A percentile compares a stretch with the other conserved stretches of the same genome.
Evolutionary conservation across 768 basidiomycete species (phyloP).

Genomic region (Ramaria rubella): DNA sequence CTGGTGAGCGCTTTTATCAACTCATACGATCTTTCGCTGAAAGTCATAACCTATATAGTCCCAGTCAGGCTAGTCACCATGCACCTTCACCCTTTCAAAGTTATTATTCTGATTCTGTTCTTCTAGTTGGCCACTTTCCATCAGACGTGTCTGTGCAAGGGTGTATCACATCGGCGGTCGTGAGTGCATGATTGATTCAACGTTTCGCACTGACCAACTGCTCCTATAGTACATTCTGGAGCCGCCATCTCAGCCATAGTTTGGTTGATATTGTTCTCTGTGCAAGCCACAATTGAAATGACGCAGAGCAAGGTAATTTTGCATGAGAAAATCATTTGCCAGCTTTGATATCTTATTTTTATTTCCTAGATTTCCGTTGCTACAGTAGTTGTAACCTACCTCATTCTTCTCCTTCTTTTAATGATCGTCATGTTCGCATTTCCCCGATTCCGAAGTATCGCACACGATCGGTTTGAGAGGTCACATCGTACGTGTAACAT

Average conservation of each 20-base stretch:
- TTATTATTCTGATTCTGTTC: neutral
- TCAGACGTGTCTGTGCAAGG: slow-evolving; percentile 46
- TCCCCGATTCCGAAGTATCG: slow-evolving; percentile 39
- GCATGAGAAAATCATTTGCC: neutral
- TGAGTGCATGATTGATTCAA: slow-evolving; percentile 16
- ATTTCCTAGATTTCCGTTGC: neutral
- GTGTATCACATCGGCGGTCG: slow-evolving; percentile 54
- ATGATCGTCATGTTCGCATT: slow-evolving; percentile 47
- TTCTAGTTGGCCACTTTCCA: slow-evolving; percentile 35
- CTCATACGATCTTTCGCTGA: neutral
- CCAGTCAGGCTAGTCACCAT: neutral
- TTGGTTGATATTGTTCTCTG: slow-evolving; percentile 47
- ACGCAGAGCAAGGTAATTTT: slow-evolving; percentile 25
- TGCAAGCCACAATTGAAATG: slow-evolving; percentile 45
- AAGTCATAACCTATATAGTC: neutral
- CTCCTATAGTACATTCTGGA: slow-evolving; percentile 42
- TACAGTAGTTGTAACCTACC: slow-evolving; percentile 40
- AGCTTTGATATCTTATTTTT: neutral
- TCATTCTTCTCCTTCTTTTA: slow-evolving; percentile 41
- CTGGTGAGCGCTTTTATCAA: slow-evolving; percentile 17
- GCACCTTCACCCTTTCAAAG: neutral
- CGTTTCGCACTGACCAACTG: neutral
- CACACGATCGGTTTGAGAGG: slow-evolving; percentile 49
- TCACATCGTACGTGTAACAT: slow-evolving; percentile 34
- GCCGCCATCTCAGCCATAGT: slow-evolving; percentile 47